These are phyloP conservation scores for Pholiota microspora DNA, from an alignment of 768 basidiomycete species.

Conservation along the genomic window DNA sequence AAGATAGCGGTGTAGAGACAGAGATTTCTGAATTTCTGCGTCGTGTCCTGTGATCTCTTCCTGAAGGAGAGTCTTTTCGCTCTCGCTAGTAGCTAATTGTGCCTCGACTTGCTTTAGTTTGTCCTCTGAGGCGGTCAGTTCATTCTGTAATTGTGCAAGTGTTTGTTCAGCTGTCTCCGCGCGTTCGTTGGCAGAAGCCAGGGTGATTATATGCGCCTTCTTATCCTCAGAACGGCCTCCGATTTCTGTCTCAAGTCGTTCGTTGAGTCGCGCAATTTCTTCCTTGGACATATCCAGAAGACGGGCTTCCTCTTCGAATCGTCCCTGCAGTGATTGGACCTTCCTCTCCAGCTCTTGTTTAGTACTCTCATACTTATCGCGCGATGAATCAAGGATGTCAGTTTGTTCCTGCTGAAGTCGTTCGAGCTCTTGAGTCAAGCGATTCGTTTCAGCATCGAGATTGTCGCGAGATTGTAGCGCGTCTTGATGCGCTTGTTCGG, in stretches of 20 bases:
- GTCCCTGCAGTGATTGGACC: constrained; percentile 30
- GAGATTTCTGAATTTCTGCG: constrained; percentile 63
- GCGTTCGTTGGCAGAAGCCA: constrained; percentile 27
- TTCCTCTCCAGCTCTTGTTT: constrained; percentile 32
- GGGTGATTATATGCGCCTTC: constrained; percentile 27
- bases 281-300: constrained; percentile 36
- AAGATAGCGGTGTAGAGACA: constrained; percentile 60
- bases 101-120: constrained; percentile 39
- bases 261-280: constrained; percentile 35
- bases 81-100: constrained; percentile 35
- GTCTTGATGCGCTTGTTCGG: constrained; percentile 12
- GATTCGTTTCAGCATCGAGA: constrained; percentile 19
- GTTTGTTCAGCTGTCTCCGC: constrained; percentile 30
- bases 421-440: constrained; percentile 18
- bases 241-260: constrained; percentile 37
- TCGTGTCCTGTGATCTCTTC: constrained; percentile 55
- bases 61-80: constrained; percentile 53
- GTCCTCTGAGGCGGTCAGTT: constrained; percentile 33
- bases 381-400: constrained; percentile 21
- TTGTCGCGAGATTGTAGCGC: constrained; percentile 10
- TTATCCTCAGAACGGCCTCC: constrained; percentile 31
- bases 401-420: constrained; percentile 28
- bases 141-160: constrained; percentile 32
- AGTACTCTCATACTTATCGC: constrained; percentile 25
- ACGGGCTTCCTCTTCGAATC: constrained; percentile 33